These are phyloP conservation scores for Cryphonectria naterciae DNA, from an alignment of 2,329 filamentous ascomycete genomes.

Conservation along the genomic window DNA sequence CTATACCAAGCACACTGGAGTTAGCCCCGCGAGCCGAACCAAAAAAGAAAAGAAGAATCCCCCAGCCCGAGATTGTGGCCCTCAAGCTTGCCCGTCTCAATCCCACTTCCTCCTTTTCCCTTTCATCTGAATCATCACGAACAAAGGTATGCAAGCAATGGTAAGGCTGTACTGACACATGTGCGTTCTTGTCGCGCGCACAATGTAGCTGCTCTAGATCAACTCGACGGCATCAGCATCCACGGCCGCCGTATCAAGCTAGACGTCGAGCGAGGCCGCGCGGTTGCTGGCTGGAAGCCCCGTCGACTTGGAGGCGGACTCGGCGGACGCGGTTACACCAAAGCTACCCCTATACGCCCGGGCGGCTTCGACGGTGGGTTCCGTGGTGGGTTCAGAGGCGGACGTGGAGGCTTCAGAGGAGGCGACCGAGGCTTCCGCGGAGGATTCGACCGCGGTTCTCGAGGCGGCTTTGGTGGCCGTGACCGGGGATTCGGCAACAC, in stretches of 20 bases:
- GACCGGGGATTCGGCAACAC: slow-evolving; percentile 57
- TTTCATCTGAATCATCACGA: slow-evolving; percentile 32
- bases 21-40: slow-evolving; percentile 38
- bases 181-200: slow-evolving; percentile 60
- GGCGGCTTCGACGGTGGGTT: slow-evolving; percentile 62
- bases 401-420: slow-evolving; percentile 48
- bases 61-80: slow-evolving; percentile 54
- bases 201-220: slow-evolving; percentile 83
- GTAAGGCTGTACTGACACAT: slow-evolving; percentile 71
- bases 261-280: slow-evolving; percentile 94
- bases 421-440: slow-evolving; percentile 46
- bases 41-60: not conserved
- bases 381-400: slow-evolving; percentile 52
- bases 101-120: slow-evolving; percentile 29
- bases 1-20: slow-evolving; percentile 48
- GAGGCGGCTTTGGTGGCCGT: slow-evolving; percentile 49
- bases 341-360: slow-evolving; percentile 73
- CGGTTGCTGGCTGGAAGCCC: slow-evolving; percentile 91
- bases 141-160: slow-evolving; percentile 44
- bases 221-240: slow-evolving; percentile 85
- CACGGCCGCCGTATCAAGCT: slow-evolving; percentile 91
- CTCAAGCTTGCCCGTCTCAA: slow-evolving; percentile 62
- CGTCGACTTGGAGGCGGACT: slow-evolving; percentile 89
- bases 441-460: slow-evolving; percentile 62
- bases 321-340: slow-evolving; percentile 91